Base-by-base conservation (phyloP, 345 rosid genomes). In the Erysimum cheiranthoides region DNA sequence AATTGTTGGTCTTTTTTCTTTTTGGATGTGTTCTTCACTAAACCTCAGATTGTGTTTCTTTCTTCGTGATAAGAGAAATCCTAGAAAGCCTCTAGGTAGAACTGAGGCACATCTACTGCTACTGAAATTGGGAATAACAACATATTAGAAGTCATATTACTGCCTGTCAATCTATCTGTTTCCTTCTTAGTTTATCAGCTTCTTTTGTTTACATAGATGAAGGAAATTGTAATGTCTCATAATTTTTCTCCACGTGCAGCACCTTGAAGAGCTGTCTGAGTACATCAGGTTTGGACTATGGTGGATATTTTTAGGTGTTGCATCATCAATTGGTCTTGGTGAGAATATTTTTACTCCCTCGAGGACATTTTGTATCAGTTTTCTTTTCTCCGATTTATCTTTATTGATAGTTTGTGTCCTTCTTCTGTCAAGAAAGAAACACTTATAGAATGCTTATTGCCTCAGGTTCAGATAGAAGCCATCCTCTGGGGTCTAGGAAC, bases 291-390 rank as follows among this genome's bases (percentile, higher is more conserved):
- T 85, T 84, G 98, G 92, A 64, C 74, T 89, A 61, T 93, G 98
- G 98, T 93, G 98, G 98, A 52, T 85, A 25, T 86, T 88, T 6
- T 91, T 93, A 73, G 98, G 98, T 42, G 93, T 91, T 71, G 98
- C 97, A 68, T 93, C 98, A 64, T 93, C 98, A 25, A 93, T 93
- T 72, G 98, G 98, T 80, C 97, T 93, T 65, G 98, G 98, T 93
- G 83, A 87, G 91, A 46, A 52, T 10, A 62, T 27, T 10, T 59
- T 45, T 3, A 47, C 16, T 31, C 36, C 36, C 17, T 39, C 35
- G 6, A 54, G 53, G 36, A 18, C 54, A 1, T 68, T 43, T 34
- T 58, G 31, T 70, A 5, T 56, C 71, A 32, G 45, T 21, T 69
- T 76, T 76, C 47, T 12, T 38, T 27, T 18, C 0, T 34, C 56